Conservation (phyloP, 345 rosid genomes). For the Pistacia vera region DNA sequence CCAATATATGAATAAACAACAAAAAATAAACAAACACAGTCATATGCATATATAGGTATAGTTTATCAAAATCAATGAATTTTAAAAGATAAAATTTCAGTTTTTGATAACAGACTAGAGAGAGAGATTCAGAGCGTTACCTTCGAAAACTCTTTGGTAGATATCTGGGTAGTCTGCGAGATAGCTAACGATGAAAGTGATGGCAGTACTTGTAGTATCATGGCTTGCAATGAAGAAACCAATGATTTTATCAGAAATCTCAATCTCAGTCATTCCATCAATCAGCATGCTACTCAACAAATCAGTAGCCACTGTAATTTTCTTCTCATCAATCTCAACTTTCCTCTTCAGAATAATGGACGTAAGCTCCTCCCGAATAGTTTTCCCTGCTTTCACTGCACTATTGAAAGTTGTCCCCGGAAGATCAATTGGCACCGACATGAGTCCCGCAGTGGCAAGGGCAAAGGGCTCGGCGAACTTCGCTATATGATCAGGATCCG, state of each 20-base stretch:
- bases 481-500: conserved; percentile 11
- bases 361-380: conserved; percentile 18
- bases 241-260: conserved; percentile 26
- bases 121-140: background rate
- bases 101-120: too few species aligned
- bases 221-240: conserved; percentile 34
- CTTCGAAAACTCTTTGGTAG: conserved; percentile 19
- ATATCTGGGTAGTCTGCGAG: conserved; percentile 26
- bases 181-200: conserved; percentile 28
- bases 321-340: conserved; percentile 15
- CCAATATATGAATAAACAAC: background rate
- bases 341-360: conserved; percentile 28
- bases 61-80: background rate
- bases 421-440: conserved; percentile 36
- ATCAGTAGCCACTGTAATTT: conserved; percentile 7
- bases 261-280: conserved; percentile 25
- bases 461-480: conserved; percentile 22
- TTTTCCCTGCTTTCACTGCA: conserved; percentile 26
- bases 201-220: conserved; percentile 30
- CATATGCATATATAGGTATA: too few species aligned
- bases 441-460: conserved; percentile 27
- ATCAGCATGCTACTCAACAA: conserved; percentile 22
- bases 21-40: background rate
- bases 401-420: conserved; percentile 29
- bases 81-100: background rate